Conservation (phyloP, 1,284 basidiomycete genomes). For the Hortiboletus rubellus region DNA sequence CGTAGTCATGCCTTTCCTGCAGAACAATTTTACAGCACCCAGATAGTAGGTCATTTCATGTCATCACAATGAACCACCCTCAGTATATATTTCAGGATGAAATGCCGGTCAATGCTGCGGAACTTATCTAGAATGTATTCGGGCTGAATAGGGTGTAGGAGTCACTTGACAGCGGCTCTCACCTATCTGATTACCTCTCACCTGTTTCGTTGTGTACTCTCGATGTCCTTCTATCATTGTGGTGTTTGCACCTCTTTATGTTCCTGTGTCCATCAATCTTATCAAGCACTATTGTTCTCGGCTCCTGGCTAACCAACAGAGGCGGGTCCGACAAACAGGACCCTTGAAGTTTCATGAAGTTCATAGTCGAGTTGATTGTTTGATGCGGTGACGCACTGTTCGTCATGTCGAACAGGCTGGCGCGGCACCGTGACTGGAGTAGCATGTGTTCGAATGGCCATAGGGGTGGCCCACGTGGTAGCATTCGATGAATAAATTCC, state of each 20-base stretch:
- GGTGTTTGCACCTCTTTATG: slow-evolving; percentile 44
- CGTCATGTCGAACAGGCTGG: neutral
- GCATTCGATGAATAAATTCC: neutral
- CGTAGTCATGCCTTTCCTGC: slow-evolving; percentile 20
- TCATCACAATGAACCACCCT: slow-evolving; percentile 8
- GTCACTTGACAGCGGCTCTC: slow-evolving; percentile 3
- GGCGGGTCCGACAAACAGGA: neutral
- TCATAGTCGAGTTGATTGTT: neutral
- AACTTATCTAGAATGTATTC: slow-evolving; percentile 60
- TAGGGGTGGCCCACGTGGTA: neutral
- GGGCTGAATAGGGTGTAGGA: neutral
- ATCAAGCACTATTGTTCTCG: slow-evolving; percentile 1
- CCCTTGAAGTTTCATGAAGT: neutral
- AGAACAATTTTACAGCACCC: slow-evolving; percentile 89
- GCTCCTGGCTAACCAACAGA: neutral
- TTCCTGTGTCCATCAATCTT: slow-evolving; percentile 10
- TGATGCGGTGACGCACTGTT: neutral
- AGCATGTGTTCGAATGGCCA: neutral
- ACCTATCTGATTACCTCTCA: slow-evolving; percentile 1
- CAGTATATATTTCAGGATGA: slow-evolving; percentile 62
- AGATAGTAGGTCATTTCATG: slow-evolving; percentile 61
- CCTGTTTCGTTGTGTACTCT: slow-evolving; percentile 18
- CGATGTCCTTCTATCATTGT: slow-evolving; percentile 28
- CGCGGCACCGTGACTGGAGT: neutral
- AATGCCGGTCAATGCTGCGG: slow-evolving; percentile 92